Evolutionary conservation across 208 protist genomes (phyloP).

Genomic region (Trypanosoma lewisi): DNA sequence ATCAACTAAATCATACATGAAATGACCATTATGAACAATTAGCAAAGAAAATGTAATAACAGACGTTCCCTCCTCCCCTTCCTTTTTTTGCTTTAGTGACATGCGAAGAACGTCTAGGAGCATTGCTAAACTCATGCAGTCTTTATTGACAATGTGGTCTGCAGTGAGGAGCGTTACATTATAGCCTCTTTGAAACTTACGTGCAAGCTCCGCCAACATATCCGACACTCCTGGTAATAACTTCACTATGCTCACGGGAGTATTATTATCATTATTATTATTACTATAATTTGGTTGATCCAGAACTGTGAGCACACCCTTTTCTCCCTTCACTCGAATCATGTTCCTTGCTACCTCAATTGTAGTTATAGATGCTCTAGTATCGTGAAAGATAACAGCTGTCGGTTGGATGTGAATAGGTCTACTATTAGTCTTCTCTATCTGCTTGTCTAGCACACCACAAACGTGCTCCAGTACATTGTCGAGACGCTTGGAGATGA

Average conservation of each 20-base stretch:
- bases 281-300: not conserved
- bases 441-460: not conserved
- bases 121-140: not conserved
- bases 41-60: conserved; percentile 7
- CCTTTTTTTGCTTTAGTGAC: not conserved
- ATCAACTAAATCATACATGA: conserved; percentile 14
- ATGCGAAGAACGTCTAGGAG: conserved; percentile 1
- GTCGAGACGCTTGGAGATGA: conserved; percentile 7
- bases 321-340: not conserved
- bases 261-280: too few species aligned
- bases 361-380: not conserved
- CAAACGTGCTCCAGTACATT: not conserved
- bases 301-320: not conserved
- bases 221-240: not conserved
- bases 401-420: not conserved
- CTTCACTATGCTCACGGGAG: not conserved
- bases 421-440: not conserved
- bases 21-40: not conserved
- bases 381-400: conserved; percentile 1
- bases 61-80: too few species aligned
- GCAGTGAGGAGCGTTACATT: conserved; percentile 8
- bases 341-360: not conserved
- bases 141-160: not conserved
- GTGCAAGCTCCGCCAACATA: not conserved
- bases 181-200: conserved; percentile 6